Evolutionary conservation across 441 rosid genomes (phyloP).

Genomic region (Gossypium davidsonii): DNA sequence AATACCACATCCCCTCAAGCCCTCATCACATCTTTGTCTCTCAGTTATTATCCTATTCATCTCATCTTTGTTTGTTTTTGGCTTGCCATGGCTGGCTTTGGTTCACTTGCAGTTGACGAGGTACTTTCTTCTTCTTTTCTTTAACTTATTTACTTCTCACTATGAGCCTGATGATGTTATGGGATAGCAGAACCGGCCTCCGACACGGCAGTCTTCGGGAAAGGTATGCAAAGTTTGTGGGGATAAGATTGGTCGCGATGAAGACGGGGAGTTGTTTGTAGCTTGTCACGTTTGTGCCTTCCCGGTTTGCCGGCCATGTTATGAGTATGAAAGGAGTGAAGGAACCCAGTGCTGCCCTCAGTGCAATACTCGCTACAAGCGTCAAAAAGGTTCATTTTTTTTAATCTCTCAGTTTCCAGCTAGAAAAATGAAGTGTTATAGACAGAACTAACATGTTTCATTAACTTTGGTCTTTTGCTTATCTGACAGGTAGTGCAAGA

Average conservation of each 20-base stretch:
- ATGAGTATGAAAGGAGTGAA: constrained; percentile 73
- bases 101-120: constrained; percentile 26
- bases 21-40: constrained; percentile 9
- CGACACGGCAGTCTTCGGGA: constrained; percentile 34
- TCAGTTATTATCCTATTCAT: background rate
- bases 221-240: constrained; percentile 65
- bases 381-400: constrained; percentile 53
- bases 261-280: constrained; percentile 51
- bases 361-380: constrained; percentile 78
- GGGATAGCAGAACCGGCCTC: constrained; percentile 34
- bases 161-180: background rate
- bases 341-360: constrained; percentile 83
- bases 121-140: constrained; percentile 12
- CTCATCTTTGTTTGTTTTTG: constrained; percentile 18
- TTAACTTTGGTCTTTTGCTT: background rate
- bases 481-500: constrained; percentile 57
- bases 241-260: constrained; percentile 51
- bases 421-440: background rate
- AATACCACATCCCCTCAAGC: background rate
- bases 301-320: constrained; percentile 81
- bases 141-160: background rate
- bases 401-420: background rate
- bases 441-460: background rate
- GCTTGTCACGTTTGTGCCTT: constrained; percentile 71
- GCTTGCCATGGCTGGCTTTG: constrained; percentile 30